Base-by-base conservation (phyloP, 192 early-diverging fungal species). In the Coemansia sp. region DNA sequence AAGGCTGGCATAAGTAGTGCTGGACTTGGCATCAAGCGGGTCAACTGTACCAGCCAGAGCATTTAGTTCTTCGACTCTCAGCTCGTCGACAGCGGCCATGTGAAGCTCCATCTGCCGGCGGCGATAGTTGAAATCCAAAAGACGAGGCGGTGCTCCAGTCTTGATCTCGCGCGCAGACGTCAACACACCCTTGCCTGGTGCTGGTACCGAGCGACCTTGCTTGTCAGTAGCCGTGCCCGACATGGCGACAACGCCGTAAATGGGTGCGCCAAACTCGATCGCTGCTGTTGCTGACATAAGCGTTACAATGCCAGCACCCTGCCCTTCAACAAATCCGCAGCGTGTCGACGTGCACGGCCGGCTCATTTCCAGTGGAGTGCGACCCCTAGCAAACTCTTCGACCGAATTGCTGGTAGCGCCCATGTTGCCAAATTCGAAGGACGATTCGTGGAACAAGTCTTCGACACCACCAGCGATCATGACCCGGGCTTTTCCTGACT, bases 351-450 rank as follows among this genome's bases (percentile, higher is more conserved):
- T 92, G 17, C 93, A 90, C 61, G 96, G 96, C 27, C 96, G 89
- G 72, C 88, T 92, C 92, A 94, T 95, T 64, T 98, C 96, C 42
- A 80, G 61, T 17, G 92, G 91, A 6, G 91, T 90, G 62, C 96
- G 90, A n/a, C 96, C 96, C 20, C 86, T 84, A 5, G 89, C 92
- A 60, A 93, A 82, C 77, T 98, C 96, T 20, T 93, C 91, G 41
- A 88, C 79, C 39, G 90, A 80, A 75, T 92, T 94, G 75, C 88
- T 89, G 20, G 94, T 94, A 7, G 96, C 96, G 77, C 94, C 95
- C 94, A 98, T 98, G 87, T 93, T 92, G 68, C 92, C 93, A 76
- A 98, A 98, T 80, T 96, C 96, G 67, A 92, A 88, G 1, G 90
- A 90, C 27, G 91, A 88, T 64, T 93, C 94, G 74, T 94, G 92